These are phyloP conservation scores for Clavulina sp. DNA, from an alignment of 768 basidiomycete genomes.

Conservation along the genomic window DNA sequence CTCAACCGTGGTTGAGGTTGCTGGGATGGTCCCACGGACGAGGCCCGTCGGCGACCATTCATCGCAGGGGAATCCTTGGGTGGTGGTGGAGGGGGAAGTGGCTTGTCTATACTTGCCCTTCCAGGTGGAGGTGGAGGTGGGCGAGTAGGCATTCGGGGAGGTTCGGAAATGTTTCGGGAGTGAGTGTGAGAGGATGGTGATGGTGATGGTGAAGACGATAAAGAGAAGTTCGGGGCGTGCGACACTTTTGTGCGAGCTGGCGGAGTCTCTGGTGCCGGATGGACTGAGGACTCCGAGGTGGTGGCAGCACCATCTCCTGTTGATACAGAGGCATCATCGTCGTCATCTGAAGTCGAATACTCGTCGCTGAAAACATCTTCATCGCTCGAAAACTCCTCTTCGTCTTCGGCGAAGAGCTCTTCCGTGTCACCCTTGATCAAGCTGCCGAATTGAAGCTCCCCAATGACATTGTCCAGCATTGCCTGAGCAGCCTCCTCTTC, in stretches of 20 bases:
- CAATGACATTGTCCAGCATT: conserved; percentile 64
- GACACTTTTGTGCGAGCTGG: too few relatives aligned
- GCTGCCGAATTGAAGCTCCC: conserved; percentile 67
- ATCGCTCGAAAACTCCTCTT: conserved; percentile 22
- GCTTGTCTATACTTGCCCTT: conserved; percentile 2
- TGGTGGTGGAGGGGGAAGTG: conserved; percentile 5
- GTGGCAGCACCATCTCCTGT: neutral
- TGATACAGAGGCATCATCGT: too few relatives aligned
- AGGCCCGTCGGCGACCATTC: neutral
- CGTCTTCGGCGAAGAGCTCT: conserved; percentile 58
- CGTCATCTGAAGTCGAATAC: conserved; percentile 27
- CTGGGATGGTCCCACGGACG: neutral
- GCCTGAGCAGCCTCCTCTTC: conserved; percentile 74
- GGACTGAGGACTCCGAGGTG: neutral
- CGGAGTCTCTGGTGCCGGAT: too few relatives aligned
- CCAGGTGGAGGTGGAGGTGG: too few relatives aligned
- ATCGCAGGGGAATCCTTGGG: neutral
- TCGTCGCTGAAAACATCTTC: conserved; percentile 22
- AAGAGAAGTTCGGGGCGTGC: too few relatives aligned
- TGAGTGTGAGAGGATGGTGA: too few relatives aligned
- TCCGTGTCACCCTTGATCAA: conserved; percentile 60
- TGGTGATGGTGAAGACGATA: too few relatives aligned
- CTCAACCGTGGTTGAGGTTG: neutral
- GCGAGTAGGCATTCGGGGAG: too few relatives aligned
- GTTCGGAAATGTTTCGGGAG: too few relatives aligned